A percentile compares a stretch with the other conserved stretches of the same genome.
Evolutionary conservation across 2,329 filamentous ascomycete species (phyloP).

Genomic region (Diaporthe citrichinensis): DNA sequence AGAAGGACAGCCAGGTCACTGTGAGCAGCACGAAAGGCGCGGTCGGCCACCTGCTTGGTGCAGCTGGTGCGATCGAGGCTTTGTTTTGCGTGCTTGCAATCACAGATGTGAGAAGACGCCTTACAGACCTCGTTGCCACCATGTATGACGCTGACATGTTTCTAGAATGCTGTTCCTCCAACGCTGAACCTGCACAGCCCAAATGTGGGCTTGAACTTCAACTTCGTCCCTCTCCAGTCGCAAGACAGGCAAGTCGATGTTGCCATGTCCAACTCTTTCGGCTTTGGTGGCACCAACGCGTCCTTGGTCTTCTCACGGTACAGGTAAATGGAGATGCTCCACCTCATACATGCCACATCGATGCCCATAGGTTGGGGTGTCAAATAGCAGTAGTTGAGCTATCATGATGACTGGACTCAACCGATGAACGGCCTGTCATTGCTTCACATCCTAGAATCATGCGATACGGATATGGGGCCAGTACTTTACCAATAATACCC

Average conservation of each 20-base stretch:
- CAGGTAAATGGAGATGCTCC: neutral
- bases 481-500: neutral
- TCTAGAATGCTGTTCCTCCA: constrained; percentile 82
- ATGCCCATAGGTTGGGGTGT: neutral
- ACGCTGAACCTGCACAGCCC: constrained; percentile 85
- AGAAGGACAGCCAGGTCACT: constrained; percentile 75
- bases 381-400: neutral
- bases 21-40: constrained; percentile 96
- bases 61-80: constrained; percentile 91
- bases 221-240: constrained; percentile 82
- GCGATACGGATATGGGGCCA: neutral
- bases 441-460: neutral
- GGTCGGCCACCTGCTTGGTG: constrained; percentile 90
- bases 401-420: neutral
- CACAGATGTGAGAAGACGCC: constrained; percentile 72
- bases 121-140: neutral
- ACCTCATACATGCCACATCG: neutral
- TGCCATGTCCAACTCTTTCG: constrained; percentile 94
- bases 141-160: neutral
- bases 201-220: constrained; percentile 80
- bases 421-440: neutral
- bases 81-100: constrained; percentile 87
- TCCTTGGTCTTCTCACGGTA: constrained; percentile 78
- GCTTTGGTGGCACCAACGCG: constrained; percentile 97
- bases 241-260: constrained; percentile 81